Evolutionary conservation across 768 basidiomycete genomes (phyloP).

Genomic region (Daedaleopsis sinensis): DNA sequence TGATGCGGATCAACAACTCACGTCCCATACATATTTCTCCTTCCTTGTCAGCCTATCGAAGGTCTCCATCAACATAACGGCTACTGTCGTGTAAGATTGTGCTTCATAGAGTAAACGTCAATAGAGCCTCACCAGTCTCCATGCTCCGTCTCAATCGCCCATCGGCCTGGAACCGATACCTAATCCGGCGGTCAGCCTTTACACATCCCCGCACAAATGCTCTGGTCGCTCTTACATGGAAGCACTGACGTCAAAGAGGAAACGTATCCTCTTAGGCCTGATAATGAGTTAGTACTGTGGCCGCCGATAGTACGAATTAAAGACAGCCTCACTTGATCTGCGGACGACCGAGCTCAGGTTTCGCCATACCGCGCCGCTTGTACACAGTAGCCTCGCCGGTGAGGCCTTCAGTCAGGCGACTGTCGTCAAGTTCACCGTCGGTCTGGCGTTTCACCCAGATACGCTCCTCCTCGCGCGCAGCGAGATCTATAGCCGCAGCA

Average conservation of each 20-base stretch:
- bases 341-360: constrained; percentile 66
- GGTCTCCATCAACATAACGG: constrained; percentile 77
- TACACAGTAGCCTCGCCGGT: constrained; percentile 73
- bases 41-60: constrained; percentile 63
- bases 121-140: constrained; percentile 54
- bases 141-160: constrained; percentile 63
- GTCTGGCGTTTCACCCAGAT: constrained; percentile 75
- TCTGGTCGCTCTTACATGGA: constrained; percentile 51
- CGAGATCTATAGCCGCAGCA: constrained; percentile 47
- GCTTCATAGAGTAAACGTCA: neutral
- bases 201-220: neutral
- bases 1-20: constrained; percentile 37
- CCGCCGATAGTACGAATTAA: neutral
- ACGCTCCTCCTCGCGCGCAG: constrained; percentile 69
- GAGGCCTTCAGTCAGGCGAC: constrained; percentile 63
- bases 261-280: constrained; percentile 69
- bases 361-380: constrained; percentile 70
- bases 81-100: constrained; percentile 31
- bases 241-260: constrained; percentile 70
- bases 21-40: constrained; percentile 80
- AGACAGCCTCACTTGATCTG: constrained; percentile 56
- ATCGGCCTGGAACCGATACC: constrained; percentile 77
- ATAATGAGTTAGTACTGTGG: neutral
- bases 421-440: constrained; percentile 72
- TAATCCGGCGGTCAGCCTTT: constrained; percentile 23